Evolutionary conservation across 495 filamentous ascomycete species (phyloP).

Genomic region (Astrothelium subdiscretum): DNA sequence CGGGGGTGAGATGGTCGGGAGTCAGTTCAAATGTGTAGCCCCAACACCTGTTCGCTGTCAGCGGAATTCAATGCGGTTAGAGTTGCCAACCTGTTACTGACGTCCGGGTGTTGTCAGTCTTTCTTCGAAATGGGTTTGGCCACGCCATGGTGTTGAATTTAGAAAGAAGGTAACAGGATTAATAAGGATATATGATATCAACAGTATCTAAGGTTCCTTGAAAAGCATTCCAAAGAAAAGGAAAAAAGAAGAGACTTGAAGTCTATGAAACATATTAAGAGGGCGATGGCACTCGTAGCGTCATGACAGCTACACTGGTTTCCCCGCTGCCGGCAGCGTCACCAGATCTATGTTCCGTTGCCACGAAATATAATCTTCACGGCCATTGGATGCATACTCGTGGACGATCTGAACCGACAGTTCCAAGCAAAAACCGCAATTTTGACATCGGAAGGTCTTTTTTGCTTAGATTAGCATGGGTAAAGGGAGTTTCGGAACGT

Average conservation of each 20-base stretch:
- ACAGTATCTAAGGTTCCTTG: too few relatives aligned
- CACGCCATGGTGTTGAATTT: conserved; percentile 23
- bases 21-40: conserved; percentile 64
- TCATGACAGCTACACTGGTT: neutral
- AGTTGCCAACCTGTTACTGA: conserved; percentile 11
- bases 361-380: neutral
- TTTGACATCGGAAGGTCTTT: neutral
- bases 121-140: conserved; percentile 26
- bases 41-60: conserved; percentile 37
- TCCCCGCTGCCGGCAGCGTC: neutral
- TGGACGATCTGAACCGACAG: neutral
- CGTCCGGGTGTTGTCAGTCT: conserved; percentile 25
- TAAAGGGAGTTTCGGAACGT: neutral
- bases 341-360: neutral
- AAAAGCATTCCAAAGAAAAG: neutral
- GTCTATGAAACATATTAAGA: neutral
- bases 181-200: too few relatives aligned
- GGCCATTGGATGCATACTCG: neutral
- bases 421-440: neutral
- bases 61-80: neutral
- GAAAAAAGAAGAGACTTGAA: neutral
- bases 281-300: neutral
- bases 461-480: neutral
- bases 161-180: neutral
- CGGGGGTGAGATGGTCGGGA: conserved; percentile 47